Base-by-base conservation (phyloP, 306 rosid species). In the Quercus aquifolioides region DNA sequence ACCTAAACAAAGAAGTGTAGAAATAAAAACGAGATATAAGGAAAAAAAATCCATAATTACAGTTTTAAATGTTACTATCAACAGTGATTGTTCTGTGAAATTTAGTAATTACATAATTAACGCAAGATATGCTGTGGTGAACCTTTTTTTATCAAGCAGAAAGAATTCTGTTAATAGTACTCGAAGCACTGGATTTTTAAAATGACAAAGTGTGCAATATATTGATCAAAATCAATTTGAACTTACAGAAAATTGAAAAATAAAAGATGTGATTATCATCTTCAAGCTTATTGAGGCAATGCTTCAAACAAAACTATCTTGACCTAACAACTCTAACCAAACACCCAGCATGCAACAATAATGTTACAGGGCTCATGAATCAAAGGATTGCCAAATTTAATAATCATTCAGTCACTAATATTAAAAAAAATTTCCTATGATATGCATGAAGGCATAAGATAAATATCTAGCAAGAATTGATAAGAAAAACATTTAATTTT, bases 1-100 rank as follows among this genome's bases (percentile, higher is more conserved):
- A 85, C 80, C 99, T 93, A 56, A 71, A 72, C 1, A 28, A 49
- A 71, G 70, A 51, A 52, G 8, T 19, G 43, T 63, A 9, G 7
- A 6, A 63, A 5, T 14, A 14, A 52, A 72, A 1, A 78, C 52
- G 51, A 73, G 55, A 55, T 60, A 78, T 51, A 60, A 72, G 23
- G 41, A 43, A 60, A 60, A 35, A 62, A 30, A 67, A 67, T 31
- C 75, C 69, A 49, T 58, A 30, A 20, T 35, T 49, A n/a, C 43
- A 43, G 57, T 28, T 31, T 23, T 55, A 20, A 65, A 76, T 12
- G n/a, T 55, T 33, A 41, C 23, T 11, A 13, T 38, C 12, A 67
- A 57, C 21, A 33, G 2, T 58, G 23, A 56, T 78, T 43, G 71
- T 58, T 56, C 43, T 41, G 14, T 65, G 56, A 20, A 67, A 30